Evolutionary conservation across 495 filamentous ascomycete genomes (phyloP).

Genomic region (Hypoxylon perforatum): DNA sequence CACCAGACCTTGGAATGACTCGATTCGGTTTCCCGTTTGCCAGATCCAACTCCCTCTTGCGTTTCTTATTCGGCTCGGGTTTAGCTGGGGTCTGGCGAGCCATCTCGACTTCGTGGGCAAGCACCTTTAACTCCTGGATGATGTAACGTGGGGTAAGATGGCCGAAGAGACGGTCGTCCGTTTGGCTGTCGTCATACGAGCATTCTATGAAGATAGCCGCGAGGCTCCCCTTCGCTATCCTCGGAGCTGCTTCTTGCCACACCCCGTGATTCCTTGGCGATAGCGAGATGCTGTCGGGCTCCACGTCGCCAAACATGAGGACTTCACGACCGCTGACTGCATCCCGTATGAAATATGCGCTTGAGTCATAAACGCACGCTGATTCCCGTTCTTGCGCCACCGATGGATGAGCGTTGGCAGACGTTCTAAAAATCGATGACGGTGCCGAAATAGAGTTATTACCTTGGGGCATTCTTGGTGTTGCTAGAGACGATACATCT

Average conservation of each 20-base stretch:
- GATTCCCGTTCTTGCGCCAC: slow-evolving; percentile 50
- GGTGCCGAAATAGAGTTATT: slow-evolving; percentile 36
- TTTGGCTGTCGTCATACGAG: slow-evolving; percentile 81
- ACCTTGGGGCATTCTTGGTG: slow-evolving; percentile 30
- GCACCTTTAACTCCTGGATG: slow-evolving; percentile 74
- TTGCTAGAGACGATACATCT: slow-evolving; percentile 38
- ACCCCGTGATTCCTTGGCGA: slow-evolving; percentile 81
- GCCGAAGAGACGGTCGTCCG: slow-evolving; percentile 82
- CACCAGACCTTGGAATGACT: slow-evolving; percentile 3
- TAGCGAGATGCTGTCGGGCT: slow-evolving; percentile 86
- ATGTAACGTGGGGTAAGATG: slow-evolving; percentile 88
- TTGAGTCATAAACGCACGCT: slow-evolving; percentile 79
- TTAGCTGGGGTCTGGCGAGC: slow-evolving; percentile 47
- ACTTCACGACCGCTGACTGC: slow-evolving; percentile 75
- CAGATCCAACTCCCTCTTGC: slow-evolving; percentile 49
- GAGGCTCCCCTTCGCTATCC: slow-evolving; percentile 75
- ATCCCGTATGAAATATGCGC: slow-evolving; percentile 90
- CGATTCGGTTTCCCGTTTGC: slow-evolving; percentile 15
- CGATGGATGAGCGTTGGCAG: slow-evolving; percentile 36
- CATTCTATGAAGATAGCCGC: slow-evolving; percentile 94
- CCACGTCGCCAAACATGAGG: slow-evolving; percentile 94
- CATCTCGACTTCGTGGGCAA: slow-evolving; percentile 73
- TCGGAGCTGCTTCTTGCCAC: slow-evolving; percentile 87
- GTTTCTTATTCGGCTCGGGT: slow-evolving; percentile 51
- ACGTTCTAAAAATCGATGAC: slow-evolving; percentile 32